Percentiles rank a stretch among this genome's conserved stretches.
phyloP scores from a whole-genome alignment of 495 filamentous ascomycete species.

The Amphirosellinia nigrospora region DNA sequence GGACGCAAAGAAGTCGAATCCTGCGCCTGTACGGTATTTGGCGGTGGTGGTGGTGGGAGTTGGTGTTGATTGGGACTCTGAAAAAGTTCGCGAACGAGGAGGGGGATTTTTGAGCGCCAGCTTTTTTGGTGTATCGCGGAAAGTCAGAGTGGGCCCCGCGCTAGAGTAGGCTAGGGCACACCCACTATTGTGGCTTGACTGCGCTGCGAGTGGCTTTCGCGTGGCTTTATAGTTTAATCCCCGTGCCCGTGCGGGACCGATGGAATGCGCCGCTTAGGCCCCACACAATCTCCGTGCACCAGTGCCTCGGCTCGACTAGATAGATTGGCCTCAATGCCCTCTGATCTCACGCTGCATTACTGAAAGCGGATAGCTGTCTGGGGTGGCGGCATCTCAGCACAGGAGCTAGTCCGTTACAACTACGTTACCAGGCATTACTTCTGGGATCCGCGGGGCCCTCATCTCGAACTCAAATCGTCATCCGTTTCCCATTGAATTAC shows the following conservation, averaged over 20 bases:
- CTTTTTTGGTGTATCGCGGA: constrained; percentile 43
- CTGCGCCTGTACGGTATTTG: constrained; percentile 45
- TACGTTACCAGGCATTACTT: background rate
- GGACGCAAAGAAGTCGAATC: constrained; percentile 72
- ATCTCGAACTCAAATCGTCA: background rate
- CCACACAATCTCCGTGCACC: background rate
- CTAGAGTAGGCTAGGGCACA: constrained; percentile 27
- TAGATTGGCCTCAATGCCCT: background rate
- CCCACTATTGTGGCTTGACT: background rate
- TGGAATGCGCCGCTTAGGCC: too few species aligned
- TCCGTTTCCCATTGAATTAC: background rate
- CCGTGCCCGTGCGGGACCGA: too few species aligned
- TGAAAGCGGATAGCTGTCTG: background rate
- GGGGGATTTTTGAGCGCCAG: constrained; percentile 31
- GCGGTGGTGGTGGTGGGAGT: constrained; percentile 31
- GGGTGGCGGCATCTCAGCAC: background rate
- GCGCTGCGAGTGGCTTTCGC: background rate
- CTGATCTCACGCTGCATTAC: background rate
- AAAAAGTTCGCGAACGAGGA: constrained; percentile 29
- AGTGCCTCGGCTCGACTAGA: background rate
- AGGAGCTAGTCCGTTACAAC: background rate
- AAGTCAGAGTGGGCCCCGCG: constrained; percentile 25
- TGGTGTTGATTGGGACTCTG: constrained; percentile 19
- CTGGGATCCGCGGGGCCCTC: background rate
- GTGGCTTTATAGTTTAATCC: too few species aligned